Conservation (phyloP, 768 basidiomycete species). For the Boletus bicolor region DNA sequence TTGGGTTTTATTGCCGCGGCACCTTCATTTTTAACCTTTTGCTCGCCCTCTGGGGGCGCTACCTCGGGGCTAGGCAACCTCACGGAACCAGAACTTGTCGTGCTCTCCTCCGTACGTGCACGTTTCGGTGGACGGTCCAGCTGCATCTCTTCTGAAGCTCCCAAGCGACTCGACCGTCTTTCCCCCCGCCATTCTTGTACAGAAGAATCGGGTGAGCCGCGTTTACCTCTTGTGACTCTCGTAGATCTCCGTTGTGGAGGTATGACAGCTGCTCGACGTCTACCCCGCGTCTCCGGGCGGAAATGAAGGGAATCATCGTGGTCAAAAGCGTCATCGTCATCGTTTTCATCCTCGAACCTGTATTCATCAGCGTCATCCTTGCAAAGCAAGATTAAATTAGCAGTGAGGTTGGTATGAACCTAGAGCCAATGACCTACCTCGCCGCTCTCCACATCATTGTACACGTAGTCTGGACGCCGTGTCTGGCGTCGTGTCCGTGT, state of each 20-base stretch:
- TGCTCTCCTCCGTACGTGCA: slow-evolving; percentile 75
- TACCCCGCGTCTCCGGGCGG: slow-evolving; percentile 43
- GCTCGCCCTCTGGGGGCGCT: slow-evolving; percentile 30
- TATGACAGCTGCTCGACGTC: slow-evolving; percentile 35
- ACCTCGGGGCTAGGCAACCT: slow-evolving; percentile 27
- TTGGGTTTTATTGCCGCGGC: slow-evolving; percentile 67
- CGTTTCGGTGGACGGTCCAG: slow-evolving; percentile 61
- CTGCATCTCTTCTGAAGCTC: slow-evolving; percentile 49
- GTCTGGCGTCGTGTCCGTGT: slow-evolving; percentile 76
- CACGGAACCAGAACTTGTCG: slow-evolving; percentile 47
- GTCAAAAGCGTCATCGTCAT: slow-evolving; percentile 54
- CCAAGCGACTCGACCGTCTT: slow-evolving; percentile 66
- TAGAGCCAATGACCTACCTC: slow-evolving; percentile 31
- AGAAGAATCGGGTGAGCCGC: slow-evolving; percentile 47
- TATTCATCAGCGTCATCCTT: slow-evolving; percentile 69
- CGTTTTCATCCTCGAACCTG: slow-evolving; percentile 59
- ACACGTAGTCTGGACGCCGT: slow-evolving; percentile 77
- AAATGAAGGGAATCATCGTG: slow-evolving; percentile 41
- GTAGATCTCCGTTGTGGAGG: slow-evolving; percentile 51
- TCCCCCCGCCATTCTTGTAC: slow-evolving; percentile 69
- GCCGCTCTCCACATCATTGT: slow-evolving; percentile 67
- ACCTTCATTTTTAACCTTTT: slow-evolving; percentile 51
- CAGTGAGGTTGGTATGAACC: slow-evolving; percentile 20
- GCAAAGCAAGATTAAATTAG: slow-evolving; percentile 17
- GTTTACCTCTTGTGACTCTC: slow-evolving; percentile 50